phyloP scores from a whole-genome alignment of 192 early-diverging fungal genomes.

The Coemansia sp. region DNA sequence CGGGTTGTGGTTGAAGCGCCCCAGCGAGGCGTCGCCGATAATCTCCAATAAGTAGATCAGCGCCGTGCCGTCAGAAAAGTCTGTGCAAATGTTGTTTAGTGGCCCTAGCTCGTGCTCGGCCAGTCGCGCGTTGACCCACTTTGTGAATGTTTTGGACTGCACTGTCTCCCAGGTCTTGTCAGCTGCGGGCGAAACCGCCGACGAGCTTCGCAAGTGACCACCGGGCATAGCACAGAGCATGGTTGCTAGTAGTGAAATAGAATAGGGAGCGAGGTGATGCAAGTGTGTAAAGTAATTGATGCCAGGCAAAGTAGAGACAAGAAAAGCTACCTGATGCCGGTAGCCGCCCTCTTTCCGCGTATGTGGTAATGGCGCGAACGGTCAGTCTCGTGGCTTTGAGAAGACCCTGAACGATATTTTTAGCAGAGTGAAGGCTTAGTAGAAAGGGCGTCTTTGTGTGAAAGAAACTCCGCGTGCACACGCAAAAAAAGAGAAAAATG shows the following conservation, averaged over 20 bases:
- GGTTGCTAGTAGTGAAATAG: neutral
- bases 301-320: constrained; percentile 1
- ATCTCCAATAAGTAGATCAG: constrained; percentile 83
- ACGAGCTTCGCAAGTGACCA: constrained; percentile 25
- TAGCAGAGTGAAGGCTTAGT: neutral
- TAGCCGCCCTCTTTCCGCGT: neutral
- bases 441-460: neutral
- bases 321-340: neutral
- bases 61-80: constrained; percentile 65
- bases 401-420: constrained; percentile 5
- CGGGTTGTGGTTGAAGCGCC: constrained; percentile 84
- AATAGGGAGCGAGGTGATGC: neutral
- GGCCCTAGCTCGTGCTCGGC: constrained; percentile 51
- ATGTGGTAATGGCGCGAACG: neutral
- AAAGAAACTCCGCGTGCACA: neutral
- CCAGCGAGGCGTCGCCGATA: constrained; percentile 86
- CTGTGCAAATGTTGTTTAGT: constrained; percentile 57
- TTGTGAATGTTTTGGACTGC: constrained; percentile 85
- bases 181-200: constrained; percentile 13
- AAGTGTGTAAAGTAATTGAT: neutral
- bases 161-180: constrained; percentile 78
- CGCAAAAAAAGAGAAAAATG: neutral
- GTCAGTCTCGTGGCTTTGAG: neutral
- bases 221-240: constrained; percentile 37
- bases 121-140: constrained; percentile 85